Evolutionary conservation across 148 eudicot genomes (phyloP), one percentile per base, ranked within the genome.

Genomic region (Vaccinium vitisidaea): DNA sequence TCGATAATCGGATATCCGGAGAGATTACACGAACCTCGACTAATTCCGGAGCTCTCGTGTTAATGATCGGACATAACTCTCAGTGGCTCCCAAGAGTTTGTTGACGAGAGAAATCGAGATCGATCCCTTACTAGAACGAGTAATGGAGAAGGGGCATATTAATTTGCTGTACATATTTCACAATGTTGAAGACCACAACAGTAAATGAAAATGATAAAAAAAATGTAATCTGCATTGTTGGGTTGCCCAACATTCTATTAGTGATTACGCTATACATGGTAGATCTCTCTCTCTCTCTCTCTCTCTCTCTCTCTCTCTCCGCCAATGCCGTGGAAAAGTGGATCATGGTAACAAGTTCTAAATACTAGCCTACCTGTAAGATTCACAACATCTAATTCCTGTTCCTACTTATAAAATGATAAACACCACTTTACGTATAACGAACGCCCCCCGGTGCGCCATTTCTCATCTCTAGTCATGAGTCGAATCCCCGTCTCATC

Each of bases 231-330:
- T 32, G 4, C 46, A 70, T 25, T 19, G 56, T 54, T 4, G 23
- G 27, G 30, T 18, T n/a, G 25, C 65, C 50, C 58, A 49, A 53
- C 70, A 54, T 58, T 15, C 80, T 12, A 75, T 53, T 46, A n/a
- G 15, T 85, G 39, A 3, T 36, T 80, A 71, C 25, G 30, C 61
- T 69, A 18, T 80, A 85, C 86, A 80, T 56, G 36, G 43, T n/a
- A 43, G 52, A 84, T 32, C 48, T 39, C 86, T 80, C 36, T 23
- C 59, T 39, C 73, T 55, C 86, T 73, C 46, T 43, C 46, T 43
- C 46, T 43, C 46, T 43, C 46, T 43, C 46, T 43, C 46, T 43
- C 46, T 43, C 46, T 39, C 43, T 39, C 43, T 55, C 80, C 73
- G 61, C 18, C 61, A 48, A 32, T 19, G 61, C 58, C 58, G 46